A percentile compares a stretch with the other conserved stretches of the same genome.
Conservation (phyloP, 1,284 basidiomycete genomes). For the Laetiporus sulphureus region DNA sequence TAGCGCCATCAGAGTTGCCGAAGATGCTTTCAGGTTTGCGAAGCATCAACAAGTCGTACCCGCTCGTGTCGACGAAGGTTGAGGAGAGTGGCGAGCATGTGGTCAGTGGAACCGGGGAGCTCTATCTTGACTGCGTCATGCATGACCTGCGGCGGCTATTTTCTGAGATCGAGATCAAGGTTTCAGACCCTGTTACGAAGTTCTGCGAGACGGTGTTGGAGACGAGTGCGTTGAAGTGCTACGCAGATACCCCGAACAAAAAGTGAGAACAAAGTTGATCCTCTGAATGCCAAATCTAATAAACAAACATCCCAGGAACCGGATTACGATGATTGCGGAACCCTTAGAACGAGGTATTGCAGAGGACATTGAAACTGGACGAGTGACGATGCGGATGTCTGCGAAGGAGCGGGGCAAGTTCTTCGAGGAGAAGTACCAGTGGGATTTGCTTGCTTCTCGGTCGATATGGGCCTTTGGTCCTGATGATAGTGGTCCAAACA, state of each 20-base stretch:
- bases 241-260: slow-evolving; percentile 98
- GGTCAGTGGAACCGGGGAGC: slow-evolving; percentile 92
- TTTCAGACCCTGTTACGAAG: slow-evolving; percentile 97
- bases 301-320: slow-evolving; percentile 58
- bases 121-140: slow-evolving; percentile 96
- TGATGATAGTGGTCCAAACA: slow-evolving; percentile 90
- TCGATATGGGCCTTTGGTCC: slow-evolving; percentile 99
- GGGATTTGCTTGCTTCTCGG: slow-evolving; percentile 95
- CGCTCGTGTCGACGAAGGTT: slow-evolving; percentile 90
- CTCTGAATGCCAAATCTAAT: too few relatives aligned
- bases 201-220: slow-evolving; percentile 99
- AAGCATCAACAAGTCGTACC: slow-evolving; percentile 97
- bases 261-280: slow-evolving; percentile 51
- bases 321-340: slow-evolving; percentile 96
- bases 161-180: slow-evolving; percentile 99
- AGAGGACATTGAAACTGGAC: slow-evolving; percentile 89
- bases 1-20: slow-evolving; percentile 94
- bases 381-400: slow-evolving; percentile 89
- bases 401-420: slow-evolving; percentile 90
- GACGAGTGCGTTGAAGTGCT: slow-evolving; percentile 96
- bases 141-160: slow-evolving; percentile 92
- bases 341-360: slow-evolving; percentile 91
- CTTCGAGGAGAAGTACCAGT: slow-evolving; percentile 95
- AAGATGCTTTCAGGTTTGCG: slow-evolving; percentile 98
- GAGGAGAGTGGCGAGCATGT: slow-evolving; percentile 99